Base-by-base conservation (phyloP, 768 basidiomycete species). In the Amanita brunnescens region DNA sequence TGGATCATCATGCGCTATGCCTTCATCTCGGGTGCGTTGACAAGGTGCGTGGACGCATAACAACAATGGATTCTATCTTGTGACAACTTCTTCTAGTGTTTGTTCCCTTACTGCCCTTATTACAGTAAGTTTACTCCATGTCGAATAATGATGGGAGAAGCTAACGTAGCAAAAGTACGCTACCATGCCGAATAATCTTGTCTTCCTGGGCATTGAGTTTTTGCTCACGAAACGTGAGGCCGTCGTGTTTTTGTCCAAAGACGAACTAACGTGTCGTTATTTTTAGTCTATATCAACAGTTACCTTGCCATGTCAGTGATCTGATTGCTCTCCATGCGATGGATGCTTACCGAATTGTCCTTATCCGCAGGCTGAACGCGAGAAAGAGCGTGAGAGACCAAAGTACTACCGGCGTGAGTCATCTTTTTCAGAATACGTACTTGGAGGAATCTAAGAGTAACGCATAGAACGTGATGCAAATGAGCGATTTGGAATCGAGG, bases 21-120 rank as follows among this genome's bases (percentile, higher is more conserved):
- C 14, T 20, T 61, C 7, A 47, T 55, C 21, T 61, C 61, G 41
- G 61, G 61, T 10, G 52, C 54, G 24, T 43, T 60, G 41, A 62
- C 61, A 3, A 61, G 50, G 60, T 43, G 9, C 7, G 41, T 23
- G 9, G 16, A 6, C 13, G 16, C n/a, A 16, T 38, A 16, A 6
- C 18, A 16, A 14, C 16, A 16, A 16, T 38, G 37, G 3, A 16
- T 2, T 38, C 16, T 38, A 18, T 43, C 6, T n/a, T 38, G 3
- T 16, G 37, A 43, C 20, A 2, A 13, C 2, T 6, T 2, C n/a
- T 43, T 24, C 5, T 23, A 43, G 41, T 10, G 20, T n/a, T 2
- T 43, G 41, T 23, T 21, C 41, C 1, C 7, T 43, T 23, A 21
- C 4, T 2, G 41, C 20, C 6, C 26, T 43, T 7, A 23, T 43